phyloP scores from a whole-genome alignment of 331 rosid genomes.

The Cydonia oblonga region DNA sequence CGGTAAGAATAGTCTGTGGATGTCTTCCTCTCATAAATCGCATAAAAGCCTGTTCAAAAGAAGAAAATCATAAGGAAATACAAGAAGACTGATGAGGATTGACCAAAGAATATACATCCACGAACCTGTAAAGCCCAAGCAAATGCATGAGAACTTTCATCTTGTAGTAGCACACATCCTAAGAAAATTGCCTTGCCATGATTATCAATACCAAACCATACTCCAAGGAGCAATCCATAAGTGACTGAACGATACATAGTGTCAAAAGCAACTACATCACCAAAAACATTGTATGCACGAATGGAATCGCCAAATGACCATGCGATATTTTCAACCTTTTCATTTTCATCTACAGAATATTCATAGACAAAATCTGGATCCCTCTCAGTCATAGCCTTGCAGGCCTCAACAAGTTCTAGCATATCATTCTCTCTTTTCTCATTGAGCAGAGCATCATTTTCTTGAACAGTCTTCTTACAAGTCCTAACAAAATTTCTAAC shows the following conservation, averaged over 20 bases:
- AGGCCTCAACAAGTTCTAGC: slow-evolving; percentile 45
- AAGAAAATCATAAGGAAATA: slow-evolving; percentile 17
- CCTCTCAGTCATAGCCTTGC: slow-evolving; percentile 35
- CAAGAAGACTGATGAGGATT: slow-evolving; percentile 14
- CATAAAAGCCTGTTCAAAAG: slow-evolving; percentile 46
- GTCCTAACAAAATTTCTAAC: slow-evolving; percentile 59
- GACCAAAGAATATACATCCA: slow-evolving; percentile 24
- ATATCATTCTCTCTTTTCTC: slow-evolving; percentile 55
- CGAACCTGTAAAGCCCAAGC: slow-evolving; percentile 65
- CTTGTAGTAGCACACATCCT: slow-evolving; percentile 51
- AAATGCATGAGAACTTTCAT: slow-evolving; percentile 42
- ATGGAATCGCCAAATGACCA: slow-evolving; percentile 48
- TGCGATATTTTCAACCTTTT: slow-evolving; percentile 42
- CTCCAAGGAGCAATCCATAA: slow-evolving; percentile 52
- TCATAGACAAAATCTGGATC: slow-evolving; percentile 40
- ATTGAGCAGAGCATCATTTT: slow-evolving; percentile 47
- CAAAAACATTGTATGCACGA: slow-evolving; percentile 38
- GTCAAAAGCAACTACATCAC: slow-evolving; percentile 53
- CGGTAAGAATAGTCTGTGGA: slow-evolving; percentile 55
- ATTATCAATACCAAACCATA: slow-evolving; percentile 50
- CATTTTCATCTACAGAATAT: slow-evolving; percentile 34
- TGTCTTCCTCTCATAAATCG: slow-evolving; percentile 51
- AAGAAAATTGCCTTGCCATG: slow-evolving; percentile 43
- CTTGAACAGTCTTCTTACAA: slow-evolving; percentile 59
- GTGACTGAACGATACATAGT: slow-evolving; percentile 43